These are phyloP conservation scores for Litchi chinensis DNA, from an alignment of 345 rosid genomes.

Conservation along the genomic window DNA sequence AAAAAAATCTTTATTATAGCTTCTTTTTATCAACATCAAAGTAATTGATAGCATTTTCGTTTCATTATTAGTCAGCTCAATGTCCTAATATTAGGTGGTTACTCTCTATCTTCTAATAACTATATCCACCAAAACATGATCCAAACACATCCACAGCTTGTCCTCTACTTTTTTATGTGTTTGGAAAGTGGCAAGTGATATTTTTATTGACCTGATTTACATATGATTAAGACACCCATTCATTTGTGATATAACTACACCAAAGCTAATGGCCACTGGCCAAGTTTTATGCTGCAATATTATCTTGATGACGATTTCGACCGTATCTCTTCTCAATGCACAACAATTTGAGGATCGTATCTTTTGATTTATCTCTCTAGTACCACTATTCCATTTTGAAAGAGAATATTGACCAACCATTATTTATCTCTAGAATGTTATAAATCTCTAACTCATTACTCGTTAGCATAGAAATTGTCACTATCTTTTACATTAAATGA, in stretches of 20 bases:
- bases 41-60: background rate
- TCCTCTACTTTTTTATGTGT: background rate
- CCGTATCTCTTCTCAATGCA: background rate
- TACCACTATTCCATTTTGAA: background rate
- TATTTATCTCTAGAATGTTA: background rate
- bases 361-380: background rate
- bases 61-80: background rate
- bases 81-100: slow-evolving; percentile 7
- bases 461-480: background rate
- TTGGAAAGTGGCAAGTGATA: background rate
- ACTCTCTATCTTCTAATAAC: slow-evolving; percentile 5
- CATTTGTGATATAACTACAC: slow-evolving; percentile 1
- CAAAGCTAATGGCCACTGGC: background rate
- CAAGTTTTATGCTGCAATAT: background rate
- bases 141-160: background rate
- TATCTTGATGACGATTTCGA: slow-evolving; percentile 11
- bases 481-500: background rate
- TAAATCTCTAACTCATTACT: background rate
- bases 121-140: slow-evolving; percentile 6
- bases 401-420: background rate
- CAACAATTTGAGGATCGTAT: background rate
- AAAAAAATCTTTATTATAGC: too few species aligned
- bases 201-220: background rate
- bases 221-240: slow-evolving; percentile 21
- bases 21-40: too few species aligned